phyloP scores from a whole-genome alignment of 495 filamentous ascomycete genomes.

The Penicillium subrubescens region DNA sequence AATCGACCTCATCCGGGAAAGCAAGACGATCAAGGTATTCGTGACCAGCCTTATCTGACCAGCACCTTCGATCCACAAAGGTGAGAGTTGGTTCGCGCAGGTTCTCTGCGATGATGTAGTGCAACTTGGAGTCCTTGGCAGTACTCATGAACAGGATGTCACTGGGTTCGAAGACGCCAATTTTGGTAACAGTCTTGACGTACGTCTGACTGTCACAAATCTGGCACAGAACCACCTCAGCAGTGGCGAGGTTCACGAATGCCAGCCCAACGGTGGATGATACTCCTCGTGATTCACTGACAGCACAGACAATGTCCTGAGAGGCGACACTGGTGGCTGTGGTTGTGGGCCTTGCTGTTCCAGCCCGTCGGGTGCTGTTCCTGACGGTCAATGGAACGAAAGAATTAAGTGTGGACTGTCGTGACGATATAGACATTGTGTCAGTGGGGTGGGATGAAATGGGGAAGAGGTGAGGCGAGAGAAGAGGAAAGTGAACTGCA shows the following conservation, averaged over 20 bases:
- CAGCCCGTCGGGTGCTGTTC: constrained; percentile 43
- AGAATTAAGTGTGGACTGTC: constrained; percentile 17
- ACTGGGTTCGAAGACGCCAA: constrained; percentile 75
- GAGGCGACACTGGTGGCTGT: constrained; percentile 71
- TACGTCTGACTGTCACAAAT: constrained; percentile 91
- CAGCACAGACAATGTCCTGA: constrained; percentile 84
- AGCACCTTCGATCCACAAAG: constrained; percentile 78
- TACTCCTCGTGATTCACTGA: constrained; percentile 84
- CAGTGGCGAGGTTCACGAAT: constrained; percentile 82
- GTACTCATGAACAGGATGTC: constrained; percentile 73
- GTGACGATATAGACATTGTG: constrained; percentile 13
- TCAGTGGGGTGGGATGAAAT: neutral
- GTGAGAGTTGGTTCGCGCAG: constrained; percentile 56
- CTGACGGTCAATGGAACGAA: constrained; percentile 31
- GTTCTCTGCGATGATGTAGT: constrained; percentile 71
- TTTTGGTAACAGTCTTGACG: constrained; percentile 78
- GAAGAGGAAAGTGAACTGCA: neutral
- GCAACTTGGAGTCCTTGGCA: constrained; percentile 75
- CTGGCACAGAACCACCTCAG: constrained; percentile 82
- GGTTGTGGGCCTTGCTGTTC: constrained; percentile 52
- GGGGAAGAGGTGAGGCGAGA: neutral
- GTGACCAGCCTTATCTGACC: constrained; percentile 80
- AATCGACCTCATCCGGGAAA: constrained; percentile 73
- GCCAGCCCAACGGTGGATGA: constrained; percentile 88
- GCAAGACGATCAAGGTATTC: constrained; percentile 80